phyloP scores from a whole-genome alignment of 1,284 basidiomycete genomes.

The Mycena citricolor region DNA sequence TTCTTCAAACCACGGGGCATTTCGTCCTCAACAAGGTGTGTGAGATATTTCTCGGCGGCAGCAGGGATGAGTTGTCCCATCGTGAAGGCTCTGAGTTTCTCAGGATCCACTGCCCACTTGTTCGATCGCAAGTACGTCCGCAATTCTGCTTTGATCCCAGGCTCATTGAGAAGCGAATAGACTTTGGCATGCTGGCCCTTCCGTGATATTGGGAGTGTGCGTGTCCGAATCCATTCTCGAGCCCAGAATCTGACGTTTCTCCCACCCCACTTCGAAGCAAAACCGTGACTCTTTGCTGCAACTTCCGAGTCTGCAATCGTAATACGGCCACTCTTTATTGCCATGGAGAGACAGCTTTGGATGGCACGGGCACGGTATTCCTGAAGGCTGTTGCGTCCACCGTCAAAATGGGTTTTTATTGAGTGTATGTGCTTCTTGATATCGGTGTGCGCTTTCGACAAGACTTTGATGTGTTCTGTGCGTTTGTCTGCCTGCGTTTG shows the following conservation, averaged over 20 bases:
- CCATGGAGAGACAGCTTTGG: constrained; percentile 29
- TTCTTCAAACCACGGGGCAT: constrained; percentile 31
- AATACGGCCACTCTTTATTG: constrained; percentile 27
- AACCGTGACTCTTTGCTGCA: constrained; percentile 33
- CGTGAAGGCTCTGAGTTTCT: constrained; percentile 29
- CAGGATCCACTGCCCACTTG: constrained; percentile 34
- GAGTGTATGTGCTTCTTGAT: constrained; percentile 24
- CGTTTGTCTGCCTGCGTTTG: neutral
- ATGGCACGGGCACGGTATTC: constrained; percentile 29
- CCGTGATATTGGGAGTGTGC: constrained; percentile 30
- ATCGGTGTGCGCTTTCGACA: constrained; percentile 5
- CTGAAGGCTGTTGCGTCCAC: constrained; percentile 28
- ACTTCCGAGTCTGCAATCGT: constrained; percentile 30
- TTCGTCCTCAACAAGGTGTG: constrained; percentile 25
- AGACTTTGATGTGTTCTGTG: constrained; percentile 3
- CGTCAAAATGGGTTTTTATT: constrained; percentile 20
- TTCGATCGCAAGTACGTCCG: constrained; percentile 30
- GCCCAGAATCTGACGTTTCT: constrained; percentile 30
- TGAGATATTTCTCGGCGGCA: constrained; percentile 27
- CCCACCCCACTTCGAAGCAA: constrained; percentile 28
- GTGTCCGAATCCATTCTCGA: constrained; percentile 26
- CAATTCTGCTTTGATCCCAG: constrained; percentile 26
- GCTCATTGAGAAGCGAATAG: constrained; percentile 31
- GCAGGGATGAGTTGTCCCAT: constrained; percentile 25
- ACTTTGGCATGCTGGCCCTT: constrained; percentile 32